Conservation (phyloP, 768 basidiomycete genomes). For the Boletus edulis region DNA sequence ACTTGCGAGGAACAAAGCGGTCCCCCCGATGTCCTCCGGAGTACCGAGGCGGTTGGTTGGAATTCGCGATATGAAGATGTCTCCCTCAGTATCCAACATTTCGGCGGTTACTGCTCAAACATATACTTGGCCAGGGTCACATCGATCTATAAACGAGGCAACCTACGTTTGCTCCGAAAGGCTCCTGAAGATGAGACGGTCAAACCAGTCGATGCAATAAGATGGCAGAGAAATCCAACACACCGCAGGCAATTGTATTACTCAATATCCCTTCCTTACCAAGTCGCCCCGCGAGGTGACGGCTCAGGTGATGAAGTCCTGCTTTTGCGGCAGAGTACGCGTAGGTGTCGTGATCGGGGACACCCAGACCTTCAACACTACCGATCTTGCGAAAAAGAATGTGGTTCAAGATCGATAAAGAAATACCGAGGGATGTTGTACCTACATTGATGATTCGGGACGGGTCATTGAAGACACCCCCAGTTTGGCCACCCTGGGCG, state of each 20-base stretch:
- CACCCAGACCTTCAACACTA: conserved; percentile 54
- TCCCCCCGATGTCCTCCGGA: conserved; percentile 63
- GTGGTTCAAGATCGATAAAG: not conserved
- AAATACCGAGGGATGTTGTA: not conserved
- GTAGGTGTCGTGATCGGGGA: conserved; percentile 59
- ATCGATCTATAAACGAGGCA: not conserved
- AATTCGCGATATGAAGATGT: conserved; percentile 40
- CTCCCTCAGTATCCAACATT: conserved; percentile 45
- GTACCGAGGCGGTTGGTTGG: conserved; percentile 57
- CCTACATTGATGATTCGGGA: conserved; percentile 60
- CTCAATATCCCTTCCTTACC: conserved; percentile 57
- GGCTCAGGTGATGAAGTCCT: conserved; percentile 55
- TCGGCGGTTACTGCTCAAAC: conserved; percentile 48
- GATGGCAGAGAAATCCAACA: conserved; percentile 6
- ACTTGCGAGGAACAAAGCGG: conserved; percentile 60
- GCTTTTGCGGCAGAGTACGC: conserved; percentile 68
- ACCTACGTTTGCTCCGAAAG: conserved; percentile 43
- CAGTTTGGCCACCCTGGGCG: conserved; percentile 37
- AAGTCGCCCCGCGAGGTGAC: conserved; percentile 54
- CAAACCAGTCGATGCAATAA: not conserved
- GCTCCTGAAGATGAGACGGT: conserved; percentile 22
- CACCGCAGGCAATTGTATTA: conserved; percentile 63
- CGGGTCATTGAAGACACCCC: conserved; percentile 41
- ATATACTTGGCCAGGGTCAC: conserved; percentile 1
- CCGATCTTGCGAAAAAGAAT: conserved; percentile 43